Percentiles rank a stretch among this genome's conserved stretches.
Evolutionary conservation across 495 filamentous ascomycete genomes (phyloP).

Genomic region (Talaromyces trachyspermus): DNA sequence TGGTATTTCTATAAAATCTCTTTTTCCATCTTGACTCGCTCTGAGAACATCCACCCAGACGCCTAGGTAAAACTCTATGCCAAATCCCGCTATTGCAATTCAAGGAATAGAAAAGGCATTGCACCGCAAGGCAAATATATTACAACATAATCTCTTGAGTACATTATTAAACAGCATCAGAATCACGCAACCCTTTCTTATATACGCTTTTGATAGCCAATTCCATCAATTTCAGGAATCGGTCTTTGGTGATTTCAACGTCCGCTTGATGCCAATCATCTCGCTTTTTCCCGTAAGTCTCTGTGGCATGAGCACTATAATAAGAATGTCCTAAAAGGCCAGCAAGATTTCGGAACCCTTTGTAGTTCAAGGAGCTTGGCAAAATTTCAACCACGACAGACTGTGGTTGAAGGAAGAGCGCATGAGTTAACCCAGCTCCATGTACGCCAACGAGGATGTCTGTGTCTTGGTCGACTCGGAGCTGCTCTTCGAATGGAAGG

Average conservation of each 20-base stretch:
- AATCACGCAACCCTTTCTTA: slow-evolving; percentile 11
- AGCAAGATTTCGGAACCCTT: slow-evolving; percentile 30
- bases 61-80: too few species aligned
- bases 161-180: neutral
- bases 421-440: slow-evolving; percentile 33
- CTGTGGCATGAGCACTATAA: slow-evolving; percentile 18
- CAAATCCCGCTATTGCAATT: too few species aligned
- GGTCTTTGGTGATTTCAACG: slow-evolving; percentile 12
- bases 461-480: slow-evolving; percentile 20
- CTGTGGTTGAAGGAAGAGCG: slow-evolving; percentile 25
- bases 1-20: too few species aligned
- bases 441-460: slow-evolving; percentile 34
- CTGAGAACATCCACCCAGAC: too few species aligned
- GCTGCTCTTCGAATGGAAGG: slow-evolving; percentile 24
- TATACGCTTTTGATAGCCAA: slow-evolving; percentile 15
- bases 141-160: too few species aligned
- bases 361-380: slow-evolving; percentile 22
- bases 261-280: slow-evolving; percentile 17
- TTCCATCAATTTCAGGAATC: slow-evolving; percentile 14
- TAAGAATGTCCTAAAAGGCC: slow-evolving; percentile 22
- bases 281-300: neutral
- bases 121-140: too few species aligned
- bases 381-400: slow-evolving; percentile 32
- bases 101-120: too few species aligned
- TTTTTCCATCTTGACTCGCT: too few species aligned